These are phyloP conservation scores for Chalciporus sp. DNA, from an alignment of 1,284 basidiomycete species.

Conservation along the genomic window DNA sequence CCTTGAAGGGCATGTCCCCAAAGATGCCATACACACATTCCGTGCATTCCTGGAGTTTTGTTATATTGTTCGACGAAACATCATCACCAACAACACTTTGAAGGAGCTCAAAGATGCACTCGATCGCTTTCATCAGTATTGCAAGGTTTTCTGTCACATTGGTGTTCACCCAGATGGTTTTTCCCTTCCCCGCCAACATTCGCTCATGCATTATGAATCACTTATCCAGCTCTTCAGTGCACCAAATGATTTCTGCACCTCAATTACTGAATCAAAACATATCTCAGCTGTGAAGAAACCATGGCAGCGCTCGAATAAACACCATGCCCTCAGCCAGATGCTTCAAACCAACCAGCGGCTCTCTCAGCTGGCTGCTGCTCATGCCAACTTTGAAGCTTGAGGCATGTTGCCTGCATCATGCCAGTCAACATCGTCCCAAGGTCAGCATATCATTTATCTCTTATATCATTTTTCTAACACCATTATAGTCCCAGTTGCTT, in stretches of 20 bases:
- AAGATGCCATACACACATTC: constrained; percentile 2
- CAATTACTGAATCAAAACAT: constrained; percentile 2
- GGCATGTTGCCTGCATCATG: not conserved
- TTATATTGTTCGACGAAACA: not conserved
- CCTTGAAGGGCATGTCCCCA: constrained; percentile 9
- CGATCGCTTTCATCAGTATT: not conserved
- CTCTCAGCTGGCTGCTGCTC: not conserved
- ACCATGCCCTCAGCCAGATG: not conserved
- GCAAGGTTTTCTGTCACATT: not conserved
- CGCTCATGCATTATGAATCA: not conserved
- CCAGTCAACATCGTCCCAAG: too few species aligned
- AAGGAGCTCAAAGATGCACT: not conserved
- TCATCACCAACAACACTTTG: not conserved
- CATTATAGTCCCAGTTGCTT: not conserved
- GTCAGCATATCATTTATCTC: too few species aligned
- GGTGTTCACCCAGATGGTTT: not conserved
- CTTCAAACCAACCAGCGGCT: not conserved
- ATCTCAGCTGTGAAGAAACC: constrained; percentile 2
- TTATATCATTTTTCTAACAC: not conserved
- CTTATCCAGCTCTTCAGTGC: constrained; percentile 1
- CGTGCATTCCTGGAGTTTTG: constrained; percentile 14
- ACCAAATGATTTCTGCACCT: constrained; percentile 2
- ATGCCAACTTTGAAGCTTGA: not conserved
- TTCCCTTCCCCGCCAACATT: constrained; percentile 3
- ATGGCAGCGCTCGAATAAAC: not conserved